Evolutionary conservation across 2,329 filamentous ascomycete genomes (phyloP), one percentile per base, ranked within the genome.

Genomic region (Xylaria sp.): DNA sequence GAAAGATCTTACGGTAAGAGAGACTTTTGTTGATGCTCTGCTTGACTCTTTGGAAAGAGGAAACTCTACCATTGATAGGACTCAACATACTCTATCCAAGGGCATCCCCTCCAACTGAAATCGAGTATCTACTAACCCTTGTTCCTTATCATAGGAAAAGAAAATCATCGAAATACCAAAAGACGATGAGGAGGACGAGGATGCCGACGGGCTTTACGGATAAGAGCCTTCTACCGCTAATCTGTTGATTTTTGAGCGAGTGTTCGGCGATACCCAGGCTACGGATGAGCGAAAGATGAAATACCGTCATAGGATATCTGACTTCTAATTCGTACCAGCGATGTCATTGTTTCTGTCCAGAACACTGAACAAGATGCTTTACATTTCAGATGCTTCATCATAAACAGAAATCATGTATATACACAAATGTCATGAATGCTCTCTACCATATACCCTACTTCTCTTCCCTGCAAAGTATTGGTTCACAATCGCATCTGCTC

Each of bases 161-260:
- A 80, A 81, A 77, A 71, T 72, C 1, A 81, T 76, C 3, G 75
- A 76, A 54, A 80, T 83, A 67, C 76, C 79, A n/a, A 80, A 81
- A 20, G 77, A 81, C 13, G 85, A 87, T 20, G 85, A 88, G 26
- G 71, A 89, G 69, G 79, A 83, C 51, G 84, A 86, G 38, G 87
- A 89, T 73, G 77, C 81, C 66, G 81, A 86, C 74, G 82, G 82
- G 44, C 77, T 86, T 74, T 87, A 85, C 76, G 83, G 79, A 26
- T 82, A 59, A 75, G 54, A 9, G 33, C 1, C 6, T n/a, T 1
- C 48, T 15, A 20, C 15, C 4, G 20, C 42, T 11, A 36, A 38
- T 38, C 10, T 38, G 48, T 36, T 36, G 46, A 65, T 51, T 58
- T 23, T 31, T 20, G 20, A 56, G 57, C 54, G 59, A 60, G 17